Conservation (phyloP, 805 yeast genomes). For the Zygoascus flipseniorum region DNA sequence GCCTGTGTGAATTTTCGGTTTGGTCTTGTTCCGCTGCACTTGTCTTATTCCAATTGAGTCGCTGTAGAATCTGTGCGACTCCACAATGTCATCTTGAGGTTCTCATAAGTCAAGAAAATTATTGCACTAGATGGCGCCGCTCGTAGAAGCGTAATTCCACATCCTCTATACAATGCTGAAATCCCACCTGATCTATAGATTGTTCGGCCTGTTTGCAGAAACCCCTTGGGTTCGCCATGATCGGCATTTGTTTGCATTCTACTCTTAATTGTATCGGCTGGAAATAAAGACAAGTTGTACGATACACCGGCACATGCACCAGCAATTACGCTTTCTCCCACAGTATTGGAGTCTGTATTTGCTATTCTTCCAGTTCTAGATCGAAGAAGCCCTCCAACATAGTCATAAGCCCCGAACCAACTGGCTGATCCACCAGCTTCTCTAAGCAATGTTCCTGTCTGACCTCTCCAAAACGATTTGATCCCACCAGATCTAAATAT, state of each 20-base stretch:
- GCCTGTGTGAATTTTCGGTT: too few species aligned
- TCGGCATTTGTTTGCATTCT: conserved; percentile 62
- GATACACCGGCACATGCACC: conserved; percentile 85
- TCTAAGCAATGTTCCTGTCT: conserved; percentile 67
- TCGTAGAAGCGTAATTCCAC: conserved; percentile 71
- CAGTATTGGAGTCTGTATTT: conserved; percentile 14
- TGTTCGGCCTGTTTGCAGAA: conserved; percentile 32
- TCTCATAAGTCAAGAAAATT: conserved; percentile 73
- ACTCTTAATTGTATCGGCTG: conserved; percentile 85
- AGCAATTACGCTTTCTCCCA: conserved; percentile 53
- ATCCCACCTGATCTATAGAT: conserved; percentile 51
- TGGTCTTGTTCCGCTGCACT: too few species aligned
- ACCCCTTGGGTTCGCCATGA: conserved; percentile 17
- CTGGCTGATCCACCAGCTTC: conserved; percentile 88
- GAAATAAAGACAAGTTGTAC: conserved; percentile 73
- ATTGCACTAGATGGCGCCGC: conserved; percentile 88
- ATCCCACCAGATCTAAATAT: conserved; percentile 49
- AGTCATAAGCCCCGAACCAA: conserved; percentile 89
- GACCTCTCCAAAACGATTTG: conserved; percentile 80
- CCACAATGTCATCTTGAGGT: conserved; percentile 12
- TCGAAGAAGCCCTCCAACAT: conserved; percentile 23
- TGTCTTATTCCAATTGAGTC: too few species aligned
- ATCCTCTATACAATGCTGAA: conserved; percentile 69
- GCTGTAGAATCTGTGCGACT: too few species aligned
- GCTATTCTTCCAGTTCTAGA: background rate